Evolutionary conservation across 805 yeast species (phyloP).

Genomic region (Soucietia sequanensis): DNA sequence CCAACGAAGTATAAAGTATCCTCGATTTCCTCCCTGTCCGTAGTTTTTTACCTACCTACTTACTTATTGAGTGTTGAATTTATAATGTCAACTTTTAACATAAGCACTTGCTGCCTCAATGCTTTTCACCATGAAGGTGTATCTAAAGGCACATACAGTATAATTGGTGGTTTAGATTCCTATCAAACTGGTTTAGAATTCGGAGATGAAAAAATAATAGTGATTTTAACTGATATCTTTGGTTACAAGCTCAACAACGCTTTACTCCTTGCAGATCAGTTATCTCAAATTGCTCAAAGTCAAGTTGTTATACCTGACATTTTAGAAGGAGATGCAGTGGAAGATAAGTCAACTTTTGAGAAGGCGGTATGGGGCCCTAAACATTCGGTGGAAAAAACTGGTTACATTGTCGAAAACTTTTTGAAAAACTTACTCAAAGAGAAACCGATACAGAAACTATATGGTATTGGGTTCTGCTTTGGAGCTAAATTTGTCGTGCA

Average conservation of each 20-base stretch:
- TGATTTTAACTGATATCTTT: conserved; percentile 67
- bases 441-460: not conserved
- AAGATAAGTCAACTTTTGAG: not conserved
- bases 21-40: too few species aligned
- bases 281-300: conserved; percentile 57
- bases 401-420: not conserved
- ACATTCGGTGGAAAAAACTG: not conserved
- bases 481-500: conserved; percentile 26
- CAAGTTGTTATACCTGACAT: conserved; percentile 77
- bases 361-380: not conserved
- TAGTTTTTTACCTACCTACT: too few species aligned
- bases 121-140: conserved; percentile 25
- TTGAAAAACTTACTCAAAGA: not conserved
- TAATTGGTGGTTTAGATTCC: conserved; percentile 24
- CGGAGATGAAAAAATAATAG: conserved; percentile 36
- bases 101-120: conserved; percentile 1
- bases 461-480: conserved; percentile 23
- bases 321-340: conserved; percentile 47
- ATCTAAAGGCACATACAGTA: conserved; percentile 18
- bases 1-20: too few species aligned
- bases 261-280: conserved; percentile 61
- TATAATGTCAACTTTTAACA: not conserved
- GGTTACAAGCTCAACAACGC: conserved; percentile 62
- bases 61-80: too few species aligned
- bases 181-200: conserved; percentile 24